Base-by-base conservation (phyloP, 192 early-diverging fungal genomes). In the Podila horticola region DNA sequence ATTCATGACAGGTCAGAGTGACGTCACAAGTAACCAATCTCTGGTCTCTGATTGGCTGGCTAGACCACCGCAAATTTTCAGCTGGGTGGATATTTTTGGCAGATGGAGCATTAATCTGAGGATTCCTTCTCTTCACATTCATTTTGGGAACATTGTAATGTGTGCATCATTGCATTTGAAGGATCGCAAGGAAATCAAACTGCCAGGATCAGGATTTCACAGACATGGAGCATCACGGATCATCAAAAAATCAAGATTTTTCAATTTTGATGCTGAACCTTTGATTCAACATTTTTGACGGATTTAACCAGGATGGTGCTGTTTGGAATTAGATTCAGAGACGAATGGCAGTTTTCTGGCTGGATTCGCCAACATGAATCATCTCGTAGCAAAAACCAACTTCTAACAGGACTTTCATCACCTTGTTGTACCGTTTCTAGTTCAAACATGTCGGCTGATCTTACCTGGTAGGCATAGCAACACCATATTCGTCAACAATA, bases 361-460 rank as follows among this genome's bases (percentile, higher is more conserved):
- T 15, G 41, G 41, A 45, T 17, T 45, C 41, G 13, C 41, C 41
- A 45, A 45, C 41, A 45, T 45, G 41, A 45, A 45, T 45, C 12
- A 45, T 45, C 41, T 45, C 15, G 41, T 17, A 3, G 15, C 41
- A 0, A 45, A 45, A 4, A 45, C 41, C 11, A 15, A 45, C 41
- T 45, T 45, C 41, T 45, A 45, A 45, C 41, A 45, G 41, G 15
- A 3, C 41, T 3, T 34, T 41, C 60, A 71, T 51, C 62, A 31
- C 24, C 24, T 55, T 24, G 20, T 61, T 59, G 13, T 10, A n/a
- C 64, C 29, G 24, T 26, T 24, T 28, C 2, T 81, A 81, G 77
- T 73, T 73, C 71, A 69, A 79, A 81, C 71, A 81, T 81, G 77
- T 81, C 77, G 77, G 71, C 77, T 81, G 77, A 81, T 81, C 77